Conservation (phyloP, 805 yeast genomes). For the Candida dajiaensis region DNA sequence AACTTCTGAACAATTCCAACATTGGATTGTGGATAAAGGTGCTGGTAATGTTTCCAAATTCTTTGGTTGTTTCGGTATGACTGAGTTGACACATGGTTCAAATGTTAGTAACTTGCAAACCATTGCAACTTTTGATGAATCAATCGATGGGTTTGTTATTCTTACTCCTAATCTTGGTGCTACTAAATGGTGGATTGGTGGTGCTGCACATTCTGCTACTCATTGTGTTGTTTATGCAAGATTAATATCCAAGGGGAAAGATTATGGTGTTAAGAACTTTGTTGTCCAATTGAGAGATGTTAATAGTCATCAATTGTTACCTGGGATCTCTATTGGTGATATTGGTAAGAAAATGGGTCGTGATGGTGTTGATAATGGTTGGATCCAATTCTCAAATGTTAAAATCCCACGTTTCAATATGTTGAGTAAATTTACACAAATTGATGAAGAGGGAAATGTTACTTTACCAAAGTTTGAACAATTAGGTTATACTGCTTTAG, state of each 20-base stretch:
- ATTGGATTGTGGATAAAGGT: conserved; percentile 73
- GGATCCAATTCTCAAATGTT: conserved; percentile 87
- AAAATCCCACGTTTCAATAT: conserved; percentile 78
- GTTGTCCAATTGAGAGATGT: conserved; percentile 86
- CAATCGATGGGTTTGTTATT: conserved; percentile 60
- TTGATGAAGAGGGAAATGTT: conserved; percentile 62
- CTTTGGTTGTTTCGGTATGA: conserved; percentile 87
- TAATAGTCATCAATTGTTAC: conserved; percentile 56
- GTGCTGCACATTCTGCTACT: conserved; percentile 92
- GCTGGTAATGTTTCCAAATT: conserved; percentile 50
- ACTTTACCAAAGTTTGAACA: conserved; percentile 75
- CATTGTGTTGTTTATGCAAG: conserved; percentile 83
- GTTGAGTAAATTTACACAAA: conserved; percentile 74
- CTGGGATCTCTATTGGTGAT: conserved; percentile 84
- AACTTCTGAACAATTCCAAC: conserved; percentile 71
- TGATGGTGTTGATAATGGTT: conserved; percentile 93
- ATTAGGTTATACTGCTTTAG: conserved; percentile 78
- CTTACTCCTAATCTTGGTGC: conserved; percentile 90
- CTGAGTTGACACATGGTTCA: conserved; percentile 89
- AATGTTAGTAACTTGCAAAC: conserved; percentile 91
- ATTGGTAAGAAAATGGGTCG: conserved; percentile 95
- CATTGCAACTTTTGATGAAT: conserved; percentile 69
- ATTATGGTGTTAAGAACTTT: conserved; percentile 91
- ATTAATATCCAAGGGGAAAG: conserved; percentile 71
- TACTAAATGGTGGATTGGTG: conserved; percentile 98